phyloP scores from a whole-genome alignment of 495 filamentous ascomycete species.

The Penicillium canescens region DNA sequence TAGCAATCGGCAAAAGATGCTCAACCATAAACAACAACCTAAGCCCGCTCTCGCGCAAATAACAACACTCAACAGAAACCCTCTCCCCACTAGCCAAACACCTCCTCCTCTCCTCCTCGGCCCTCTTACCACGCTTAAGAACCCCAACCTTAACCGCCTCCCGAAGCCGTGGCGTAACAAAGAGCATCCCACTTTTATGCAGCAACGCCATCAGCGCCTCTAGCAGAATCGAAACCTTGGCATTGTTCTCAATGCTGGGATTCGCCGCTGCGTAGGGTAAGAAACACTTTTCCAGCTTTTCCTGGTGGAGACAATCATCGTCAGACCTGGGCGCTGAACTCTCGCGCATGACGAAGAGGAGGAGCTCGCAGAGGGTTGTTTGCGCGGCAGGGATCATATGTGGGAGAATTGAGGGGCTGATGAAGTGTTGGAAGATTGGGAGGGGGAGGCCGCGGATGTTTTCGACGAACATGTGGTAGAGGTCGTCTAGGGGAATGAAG shows the following conservation, averaged over 20 bases:
- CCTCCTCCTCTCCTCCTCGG: conserved; percentile 46
- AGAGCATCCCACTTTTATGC: conserved; percentile 37
- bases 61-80: conserved; percentile 39
- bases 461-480: conserved; percentile 69
- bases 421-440: conserved; percentile 69
- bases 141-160: conserved; percentile 64
- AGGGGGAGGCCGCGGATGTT: conserved; percentile 66
- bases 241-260: conserved; percentile 66
- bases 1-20: conserved; percentile 10
- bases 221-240: conserved; percentile 74
- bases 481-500: conserved; percentile 53
- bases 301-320: conserved; percentile 50
- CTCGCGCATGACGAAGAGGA: conserved; percentile 65
- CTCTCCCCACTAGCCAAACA: conserved; percentile 33
- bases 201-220: conserved; percentile 70
- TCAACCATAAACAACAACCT: conserved; percentile 39
- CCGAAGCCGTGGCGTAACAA: conserved; percentile 46
- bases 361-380: conserved; percentile 62
- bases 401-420: conserved; percentile 55
- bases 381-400: conserved; percentile 45
- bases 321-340: conserved; percentile 51
- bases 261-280: conserved; percentile 71
- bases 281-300: conserved; percentile 65
- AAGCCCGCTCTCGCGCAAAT: conserved; percentile 44
- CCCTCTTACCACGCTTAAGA: conserved; percentile 54